Base-by-base conservation (phyloP, 2,329 filamentous ascomycete species). In the Curvularia eragrostidis region DNA sequence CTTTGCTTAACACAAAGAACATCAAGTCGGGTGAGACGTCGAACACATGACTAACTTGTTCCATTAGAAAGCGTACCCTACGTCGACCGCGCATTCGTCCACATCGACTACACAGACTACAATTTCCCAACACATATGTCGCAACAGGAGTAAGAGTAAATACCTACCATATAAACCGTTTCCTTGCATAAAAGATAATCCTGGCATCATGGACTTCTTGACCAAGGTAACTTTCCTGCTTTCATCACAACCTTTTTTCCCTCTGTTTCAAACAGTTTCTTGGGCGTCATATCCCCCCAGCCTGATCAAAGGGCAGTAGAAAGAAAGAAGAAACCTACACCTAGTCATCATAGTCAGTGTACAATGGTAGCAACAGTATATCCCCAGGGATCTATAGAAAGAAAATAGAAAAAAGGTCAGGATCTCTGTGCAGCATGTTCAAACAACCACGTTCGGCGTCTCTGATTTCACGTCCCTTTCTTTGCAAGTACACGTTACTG, bases 41-140 rank as follows among this genome's bases (percentile, higher is more conserved):
- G 9, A 34, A 23, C 39, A 23, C 10, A 23, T 42, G 12, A 3
- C 63, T 72, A 61, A 73, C 26, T 8, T 12, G 8, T 0, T 0
- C 0, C 15, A 12, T 50, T 52, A 75, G 73, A 95, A 79, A 91
- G 89, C 56, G 89, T 95, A 39, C 91, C 91, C 23, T 89, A 89
- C 64, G 91, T 95, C 10, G 82, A 84, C 65, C 74, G 82, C 5
- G 81, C 81, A 3, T 84, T 84, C 67, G 82, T 83, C 54, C 82
- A 84, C 64, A 76, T 82, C 62, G 82, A 84, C 69, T 84, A 84
- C 62, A 75, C 78, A 9, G 74, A 76, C 39, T 83, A 80, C 58
- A 84, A 84, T 61, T 60, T 84, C 56, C 81, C 81, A 1, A 82
- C 75, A 21, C 81, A 83, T 65, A 80, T 83, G 80, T 73, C 75